Base-by-base conservation (phyloP, 2,329 filamentous ascomycete genomes). In the Neonectria sp. region DNA sequence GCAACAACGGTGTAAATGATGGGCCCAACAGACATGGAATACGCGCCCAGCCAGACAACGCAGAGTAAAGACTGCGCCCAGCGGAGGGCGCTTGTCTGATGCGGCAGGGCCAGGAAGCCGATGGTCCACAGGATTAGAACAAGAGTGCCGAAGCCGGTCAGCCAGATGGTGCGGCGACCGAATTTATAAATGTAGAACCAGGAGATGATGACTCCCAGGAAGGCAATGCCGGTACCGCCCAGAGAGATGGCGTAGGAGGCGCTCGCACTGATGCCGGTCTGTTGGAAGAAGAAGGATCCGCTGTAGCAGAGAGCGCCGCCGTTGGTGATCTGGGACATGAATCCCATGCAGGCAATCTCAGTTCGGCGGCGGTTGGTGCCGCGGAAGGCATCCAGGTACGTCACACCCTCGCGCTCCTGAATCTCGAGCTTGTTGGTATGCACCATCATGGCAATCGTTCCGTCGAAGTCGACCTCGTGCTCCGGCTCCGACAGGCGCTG, bases 341-440 rank as follows among this genome's bases (percentile, higher is more conserved):
- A 83, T 17, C 77, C 71, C 77, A 83, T 78, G 70, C 80, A 81
- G 27, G 80, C 81, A 60, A 86, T 83, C 72, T 86, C 82, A 4
- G 84, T 85, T 49, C 84, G 82, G 46, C 83, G 81, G 2, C 81
- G 78, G 72, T 88, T 82, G 17, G 80, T 81, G 29, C 85, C 85
- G 12, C 77, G 77, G 80, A 88, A 87, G 66, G 82, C 84, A 68
- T 88, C 85, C 61, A 73, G 69, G 67, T 86, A 86, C 1, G 71
- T 77, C 13, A 79, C 79, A 2, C 84, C 84, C 0, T 70, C 68
- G 1, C 75, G 78, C 67, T 82, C 76, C 62, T 82, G 76, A 62
- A 82, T 79, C 73, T 88, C 86, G 4, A 85, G 71, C 73, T 85
- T 80, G 72, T 84, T 80, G 35, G 84, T 85, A 61, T 84, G 79